Evolutionary conservation across 2,329 filamentous ascomycete species (phyloP).

Genomic region (Didymella glomerata): DNA sequence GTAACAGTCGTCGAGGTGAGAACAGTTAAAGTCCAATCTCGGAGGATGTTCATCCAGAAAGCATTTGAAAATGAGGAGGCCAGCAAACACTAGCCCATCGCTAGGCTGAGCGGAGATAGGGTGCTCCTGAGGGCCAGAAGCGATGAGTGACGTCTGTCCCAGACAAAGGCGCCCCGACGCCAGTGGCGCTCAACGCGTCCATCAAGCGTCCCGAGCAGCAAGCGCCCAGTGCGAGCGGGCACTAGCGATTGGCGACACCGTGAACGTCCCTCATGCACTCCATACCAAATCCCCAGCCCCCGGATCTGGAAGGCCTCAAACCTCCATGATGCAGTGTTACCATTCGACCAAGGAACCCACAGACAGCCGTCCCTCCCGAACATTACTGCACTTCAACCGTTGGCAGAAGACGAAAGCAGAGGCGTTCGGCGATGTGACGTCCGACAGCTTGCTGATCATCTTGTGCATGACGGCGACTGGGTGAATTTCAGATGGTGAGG

Average conservation of each 20-base stretch:
- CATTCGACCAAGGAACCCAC: not conserved
- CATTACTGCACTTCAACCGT: slow-evolving; percentile 4
- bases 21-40: not conserved
- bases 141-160: slow-evolving; percentile 19
- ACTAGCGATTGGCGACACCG: slow-evolving; percentile 14
- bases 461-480: slow-evolving; percentile 11
- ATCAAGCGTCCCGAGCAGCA: not conserved
- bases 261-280: slow-evolving; percentile 8
- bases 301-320: slow-evolving; percentile 5
- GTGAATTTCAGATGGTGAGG: slow-evolving; percentile 3
- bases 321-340: not conserved
- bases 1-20: not conserved
- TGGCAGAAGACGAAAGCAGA: slow-evolving; percentile 1
- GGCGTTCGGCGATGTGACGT: slow-evolving; percentile 2
- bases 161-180: slow-evolving; percentile 17
- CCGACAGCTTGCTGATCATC: not conserved
- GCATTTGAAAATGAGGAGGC: not conserved
- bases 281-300: slow-evolving; percentile 6
- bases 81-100: not conserved
- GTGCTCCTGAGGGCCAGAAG: slow-evolving; percentile 1
- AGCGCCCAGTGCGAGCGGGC: slow-evolving; percentile 1
- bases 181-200: slow-evolving; percentile 14
- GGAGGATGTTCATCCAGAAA: not conserved
- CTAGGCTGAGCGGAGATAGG: slow-evolving; percentile 1
- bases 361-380: not conserved